Conservation (phyloP, 2,329 filamentous ascomycete genomes). For the Stemphylium vesicarium region DNA sequence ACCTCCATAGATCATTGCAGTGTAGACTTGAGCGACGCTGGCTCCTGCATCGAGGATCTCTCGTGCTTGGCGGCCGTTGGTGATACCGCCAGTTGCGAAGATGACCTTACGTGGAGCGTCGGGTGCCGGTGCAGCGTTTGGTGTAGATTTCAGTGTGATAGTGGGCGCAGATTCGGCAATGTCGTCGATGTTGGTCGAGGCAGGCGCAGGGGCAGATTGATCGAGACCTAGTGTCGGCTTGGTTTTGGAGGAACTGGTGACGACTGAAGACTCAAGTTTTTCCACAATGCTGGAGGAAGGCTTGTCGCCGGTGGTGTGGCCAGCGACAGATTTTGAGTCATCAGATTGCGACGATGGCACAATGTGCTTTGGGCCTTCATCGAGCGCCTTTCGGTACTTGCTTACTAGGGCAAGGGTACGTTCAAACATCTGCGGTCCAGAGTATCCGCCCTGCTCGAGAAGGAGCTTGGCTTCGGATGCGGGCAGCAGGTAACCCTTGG, state of each 20-base stretch:
- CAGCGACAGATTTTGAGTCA: conserved; percentile 14
- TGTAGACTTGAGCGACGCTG: conserved; percentile 91
- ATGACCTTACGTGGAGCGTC: conserved; percentile 70
- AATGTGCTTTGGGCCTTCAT: conserved; percentile 50
- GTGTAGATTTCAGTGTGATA: conserved; percentile 25
- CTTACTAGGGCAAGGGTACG: conserved; percentile 79
- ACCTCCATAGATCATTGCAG: conserved; percentile 70
- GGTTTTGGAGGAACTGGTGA: conserved; percentile 13
- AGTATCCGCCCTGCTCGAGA: conserved; percentile 84
- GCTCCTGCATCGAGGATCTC: conserved; percentile 87
- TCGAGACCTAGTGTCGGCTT: conserved; percentile 29
- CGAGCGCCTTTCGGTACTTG: conserved; percentile 69
- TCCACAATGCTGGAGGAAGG: conserved; percentile 21
- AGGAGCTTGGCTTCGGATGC: conserved; percentile 71
- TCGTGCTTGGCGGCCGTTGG: conserved; percentile 81
- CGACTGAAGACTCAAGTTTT: conserved; percentile 19
- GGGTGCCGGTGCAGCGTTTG: conserved; percentile 33
- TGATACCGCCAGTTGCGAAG: conserved; percentile 93
- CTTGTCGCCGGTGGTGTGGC: conserved; percentile 18
- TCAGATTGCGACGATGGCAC: conserved; percentile 9
- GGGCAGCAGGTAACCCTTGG: conserved; percentile 69
- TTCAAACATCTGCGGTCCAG: conserved; percentile 86
- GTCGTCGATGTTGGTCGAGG: conserved; percentile 39
- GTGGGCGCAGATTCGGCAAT: conserved; percentile 38
- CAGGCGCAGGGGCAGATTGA: conserved; percentile 21